Conservation (phyloP, 192 early-diverging fungal species). For the Coemansia sp. region DNA sequence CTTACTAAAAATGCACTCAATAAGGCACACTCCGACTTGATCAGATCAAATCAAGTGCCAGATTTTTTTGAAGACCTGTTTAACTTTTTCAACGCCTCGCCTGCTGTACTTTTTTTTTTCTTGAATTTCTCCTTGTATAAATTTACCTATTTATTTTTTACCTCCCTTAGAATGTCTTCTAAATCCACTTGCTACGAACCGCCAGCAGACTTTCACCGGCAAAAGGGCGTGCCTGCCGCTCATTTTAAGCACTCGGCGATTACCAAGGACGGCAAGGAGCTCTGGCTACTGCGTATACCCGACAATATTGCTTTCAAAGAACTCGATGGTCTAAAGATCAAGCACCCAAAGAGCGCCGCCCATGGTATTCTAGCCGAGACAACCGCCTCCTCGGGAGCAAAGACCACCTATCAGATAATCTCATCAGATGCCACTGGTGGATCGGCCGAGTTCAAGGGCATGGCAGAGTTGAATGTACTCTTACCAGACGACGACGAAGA, state of each 20-base stretch:
- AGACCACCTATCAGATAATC: constrained; percentile 23
- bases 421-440: constrained; percentile 10
- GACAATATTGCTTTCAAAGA: constrained; percentile 33
- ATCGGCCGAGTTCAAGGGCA: constrained; percentile 34
- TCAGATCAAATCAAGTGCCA: constrained; percentile 1
- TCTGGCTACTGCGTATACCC: constrained; percentile 50
- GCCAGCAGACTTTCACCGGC: constrained; percentile 30
- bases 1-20: background rate
- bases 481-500: constrained; percentile 38
- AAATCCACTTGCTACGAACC: constrained; percentile 24
- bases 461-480: constrained; percentile 46
- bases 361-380: constrained; percentile 28
- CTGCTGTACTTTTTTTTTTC: background rate
- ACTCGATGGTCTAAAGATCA: constrained; percentile 41
- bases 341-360: constrained; percentile 26
- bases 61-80: background rate
- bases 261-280: constrained; percentile 27
- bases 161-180: background rate
- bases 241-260: constrained; percentile 15
- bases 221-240: constrained; percentile 10
- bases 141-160: background rate
- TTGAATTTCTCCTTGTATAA: background rate
- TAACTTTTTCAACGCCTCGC: background rate
- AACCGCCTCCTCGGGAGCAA: background rate
- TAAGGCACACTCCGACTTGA: background rate